Evolutionary conservation across 805 yeast genomes (phyloP), one percentile per base, ranked within the genome.

Genomic region (Sugiyamaella lignohabitans): DNA sequence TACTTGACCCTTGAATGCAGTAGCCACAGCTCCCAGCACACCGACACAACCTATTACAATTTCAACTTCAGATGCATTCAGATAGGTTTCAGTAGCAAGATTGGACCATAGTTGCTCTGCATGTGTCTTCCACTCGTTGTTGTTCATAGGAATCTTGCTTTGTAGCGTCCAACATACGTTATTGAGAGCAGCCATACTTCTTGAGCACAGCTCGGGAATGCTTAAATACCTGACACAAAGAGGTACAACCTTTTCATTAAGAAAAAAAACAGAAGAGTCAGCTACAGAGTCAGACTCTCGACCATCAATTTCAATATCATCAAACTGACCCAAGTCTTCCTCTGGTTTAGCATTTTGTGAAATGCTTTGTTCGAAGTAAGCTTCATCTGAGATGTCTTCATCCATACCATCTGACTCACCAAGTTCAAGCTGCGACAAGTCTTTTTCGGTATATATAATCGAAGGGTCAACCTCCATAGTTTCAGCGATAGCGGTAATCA

Each of bases 401-500:
- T 46, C 53, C 38, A 35, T 35, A 16, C 17, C 17, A 16, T 52
- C 51, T 17, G 18, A 42, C 22, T 36, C 46, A 10, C 43, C 54
- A 38, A 41, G 47, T 16, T 44, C 55, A 3, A 40, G 38, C 21
- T 44, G 51, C 11, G 42, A 49, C 3, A 38, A 21, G 24, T 45
- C 46, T n/a, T 44, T 48, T 14, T 39, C 48, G n/a, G 34, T 44
- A 19, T 48, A 48, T 5, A 45, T 47, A 10, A 37, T 27, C 3
- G 49, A 32, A 2, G 55, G 56, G 23, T 49, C 57, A 14, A 54
- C 49, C 11, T 77, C 76, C 5, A 72, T 55, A 23, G 69, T 64
- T 61, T 88, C 96, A 55, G 84, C 74, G 4, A 81, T 69, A 1
- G 89, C 84, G 1, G 96, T 79, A 20, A 87, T 69, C 27, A 91